Base-by-base conservation (phyloP, 176 grass and related monocot species). In the Coix lacrymajobi region DNA sequence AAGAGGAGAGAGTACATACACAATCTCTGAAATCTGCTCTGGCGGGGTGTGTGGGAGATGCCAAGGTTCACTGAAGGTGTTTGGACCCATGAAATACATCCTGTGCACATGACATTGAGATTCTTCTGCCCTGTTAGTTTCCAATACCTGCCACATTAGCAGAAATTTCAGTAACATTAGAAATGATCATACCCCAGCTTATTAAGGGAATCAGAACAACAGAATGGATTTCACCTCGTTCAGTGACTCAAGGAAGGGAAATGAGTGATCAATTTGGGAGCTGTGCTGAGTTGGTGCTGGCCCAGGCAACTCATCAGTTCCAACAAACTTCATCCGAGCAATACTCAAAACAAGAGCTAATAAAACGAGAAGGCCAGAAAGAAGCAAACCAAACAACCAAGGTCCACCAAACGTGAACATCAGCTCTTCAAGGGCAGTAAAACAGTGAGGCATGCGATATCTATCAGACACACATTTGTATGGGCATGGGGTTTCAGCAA, bases 241-340 rank as follows among this genome's bases (percentile, higher is more conserved):
- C 36, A 98, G 63, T 77, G 96, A 98, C 73, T 98, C 96, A 16
- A 98, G 84, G 72, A 95, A 98, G 71, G 91, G 92, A 71, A 98
- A 95, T n/a, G 96, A 98, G 61, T 95, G 96, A 84, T 98, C 92
- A 65, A 95, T 98, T 70, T 98, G 96, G 62, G 96, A 98, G 52
- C 91, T 88, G 66, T 93, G 92, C 81, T 98, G 96, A 71, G 96
- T 98, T 13, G 96, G 96, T 76, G 96, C 89, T 75, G 92, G 96
- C 31, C 96, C 92, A 69, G 91, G 92, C 34, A 93, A 87, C 83
- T 98, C 96, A 62, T 98, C 96, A 75, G 87, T 90, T 29, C 92
- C 89, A 76, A 93, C 96, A 81, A 98, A 98, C 69, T 98, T 98
- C 96, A 98, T 98, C 24, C 96, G 87, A 74, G 96, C 91, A 58